Base-by-base conservation (phyloP, 2,329 filamentous ascomycete species). In the Hymenoscyphus fructigenus region DNA sequence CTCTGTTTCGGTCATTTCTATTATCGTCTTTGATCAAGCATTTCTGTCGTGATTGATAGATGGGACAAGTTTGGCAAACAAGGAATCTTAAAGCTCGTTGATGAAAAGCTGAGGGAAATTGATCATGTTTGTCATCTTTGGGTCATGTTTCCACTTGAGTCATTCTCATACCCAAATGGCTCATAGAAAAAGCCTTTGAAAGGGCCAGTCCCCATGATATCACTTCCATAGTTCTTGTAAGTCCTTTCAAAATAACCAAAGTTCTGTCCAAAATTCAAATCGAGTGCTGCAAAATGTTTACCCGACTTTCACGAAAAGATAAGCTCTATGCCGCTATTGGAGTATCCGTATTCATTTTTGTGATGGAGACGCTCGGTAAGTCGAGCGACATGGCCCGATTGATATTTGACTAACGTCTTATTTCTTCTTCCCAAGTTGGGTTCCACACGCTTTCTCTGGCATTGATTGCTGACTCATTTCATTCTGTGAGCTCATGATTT, bases 401-500 rank as follows among this genome's bases (percentile, higher is more conserved):
- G n/a, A n/a, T 20, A 12, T 12, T 20, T 47, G 3, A 47, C 44
- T 47, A 5, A 47, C 5, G 4, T 50, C 1, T 9, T 50, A 20
- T 50, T 47, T 20, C 7, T 7, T 2, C n/a, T 20, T 41, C 3
- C 23, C 20, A 26, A 85, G 85, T 89, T 65, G 88, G 88, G 1
- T 89, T 91, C 71, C 87, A 86, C 66, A 92, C 91, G 1, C 81
- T 82, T 61, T 92, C 90, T 0, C 80, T 93, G 12, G 89, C 89
- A 0, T 80, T 93, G 2, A 80, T 93, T 29, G 90, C 91, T 32
- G 91, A 93, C 80, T 89, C 91, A 0, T 92, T 93, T 70, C 91
- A 93, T 74, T 91, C 92, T 73, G 88, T 90, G 78, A 29, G 23
- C n/a, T 10, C 36, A 23, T 9, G 5, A 26, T 7, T 5, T 14